Base-by-base conservation (phyloP, 2,329 filamentous ascomycete genomes). In the Hypoxylon sp. region DNA sequence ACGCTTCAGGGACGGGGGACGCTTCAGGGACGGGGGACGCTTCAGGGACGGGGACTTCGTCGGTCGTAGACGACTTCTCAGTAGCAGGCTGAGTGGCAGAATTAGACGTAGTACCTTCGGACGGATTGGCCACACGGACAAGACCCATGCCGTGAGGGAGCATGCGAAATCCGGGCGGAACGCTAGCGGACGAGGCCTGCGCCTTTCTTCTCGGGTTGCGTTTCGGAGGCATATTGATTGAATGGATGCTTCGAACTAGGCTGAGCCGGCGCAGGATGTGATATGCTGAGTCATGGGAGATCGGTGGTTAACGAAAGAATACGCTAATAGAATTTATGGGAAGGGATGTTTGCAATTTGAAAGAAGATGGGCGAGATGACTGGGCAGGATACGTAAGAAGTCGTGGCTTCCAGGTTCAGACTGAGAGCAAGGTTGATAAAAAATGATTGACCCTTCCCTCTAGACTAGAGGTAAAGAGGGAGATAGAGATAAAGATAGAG, bases 61-160 rank as follows among this genome's bases (percentile, higher is more conserved):
- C 11, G 19, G 1, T n/a, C 10, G 19, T 2, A 22, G 43, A 17
- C 11, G 24, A 15, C 7, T 22, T 26, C 10, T 53, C 26, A 17
- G n/a, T 20, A 47, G 15, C 6, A 28, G 30, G 37, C 19, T n/a
- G 5, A 22, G n/a, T 17, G 39, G 54, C 28, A 4, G 28, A 8
- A n/a, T 46, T 22, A 2, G 20, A 17, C 4, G 22, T n/a, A 10
- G 13, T 11, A 13, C 6, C 22, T 41, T 56, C 43, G 6, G 34
- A 10, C 5, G n/a, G 30, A 6, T 11, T 7, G 28, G 53, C 22
- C 6, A 26, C 32, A 32, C 55, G 13, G 6, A 43, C 49, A 39
- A 56, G 20, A 2, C 73, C 71, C 67, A 74, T 69, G 11, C 67
- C 68, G 37, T 74, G 73, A 19, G 73, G 73, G 7, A 74, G 54